Base-by-base conservation (phyloP, 2,329 filamentous ascomycete species). In the Claviceps spartinae region DNA sequence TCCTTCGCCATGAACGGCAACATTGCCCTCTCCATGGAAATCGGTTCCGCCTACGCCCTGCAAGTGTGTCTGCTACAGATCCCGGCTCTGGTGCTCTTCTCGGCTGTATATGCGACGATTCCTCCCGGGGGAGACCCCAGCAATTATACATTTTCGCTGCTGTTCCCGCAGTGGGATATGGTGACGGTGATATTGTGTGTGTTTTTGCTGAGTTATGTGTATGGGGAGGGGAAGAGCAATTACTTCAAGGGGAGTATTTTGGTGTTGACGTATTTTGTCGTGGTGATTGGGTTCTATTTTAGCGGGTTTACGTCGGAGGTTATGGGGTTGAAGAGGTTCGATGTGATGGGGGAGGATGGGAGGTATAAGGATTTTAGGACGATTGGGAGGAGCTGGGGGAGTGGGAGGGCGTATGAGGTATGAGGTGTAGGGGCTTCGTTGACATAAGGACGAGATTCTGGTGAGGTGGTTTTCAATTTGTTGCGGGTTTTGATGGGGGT, bases 1-100 rank as follows among this genome's bases (percentile, higher is more conserved):
- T 96, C 90, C 0, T 98, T 98, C 66, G 93, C 93, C 51, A 98
- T 98, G 91, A 97, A 98, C 63, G 93, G 93, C 54, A 98, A 98
- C 67, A 97, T 98, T 67, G 93, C 93, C 0, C 73, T 98, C 18
- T 96, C 89, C 40, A 98, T 98, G 93, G 93, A 98, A 65, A 98
- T 98, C 60, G 93, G 93, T 59, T 96, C 90, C 0, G 91, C 91
- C 2, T 98, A 98, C 64, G 93, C 93, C 1, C 75, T 98, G 44
- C 93, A 98, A 68, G 93, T 98, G 48, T 96, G 91, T 64, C 76
- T 98, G 30, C 76, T 98, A 20, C 93, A 98, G 65, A 90, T 97
- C 20, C 93, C 93, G 0, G 89, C 89, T 1, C 74, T 98, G 2
- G 91, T 98, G 1, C 75, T 95, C 43, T 98, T 91, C 74, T 94